Evolutionary conservation across 2,329 filamentous ascomycete genomes (phyloP).

Genomic region (Fusarium gaditjirri): DNA sequence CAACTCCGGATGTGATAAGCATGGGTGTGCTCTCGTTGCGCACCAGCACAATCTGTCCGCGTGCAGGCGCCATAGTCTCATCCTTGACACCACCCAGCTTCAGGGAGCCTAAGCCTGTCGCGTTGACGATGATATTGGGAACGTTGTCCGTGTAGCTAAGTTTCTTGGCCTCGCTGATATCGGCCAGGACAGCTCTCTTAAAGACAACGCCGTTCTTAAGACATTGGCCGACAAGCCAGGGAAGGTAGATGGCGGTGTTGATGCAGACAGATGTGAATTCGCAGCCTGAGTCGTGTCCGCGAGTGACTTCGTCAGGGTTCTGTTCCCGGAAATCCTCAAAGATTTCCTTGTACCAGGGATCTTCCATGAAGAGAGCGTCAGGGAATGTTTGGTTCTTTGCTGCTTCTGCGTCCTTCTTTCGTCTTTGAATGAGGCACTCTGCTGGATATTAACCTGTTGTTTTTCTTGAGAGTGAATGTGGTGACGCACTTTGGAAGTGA

Average conservation of each 20-base stretch:
- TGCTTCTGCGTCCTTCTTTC: conserved; percentile 68
- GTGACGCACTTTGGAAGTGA: conserved; percentile 73
- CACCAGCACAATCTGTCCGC: conserved; percentile 87
- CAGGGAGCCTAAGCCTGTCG: conserved; percentile 80
- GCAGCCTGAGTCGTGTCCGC: conserved; percentile 76
- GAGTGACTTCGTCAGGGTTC: conserved; percentile 65
- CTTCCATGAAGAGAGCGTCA: conserved; percentile 70
- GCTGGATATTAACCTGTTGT: conserved; percentile 1
- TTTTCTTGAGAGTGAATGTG: not conserved
- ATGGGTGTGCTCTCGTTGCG: conserved; percentile 80
- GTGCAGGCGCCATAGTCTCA: conserved; percentile 74
- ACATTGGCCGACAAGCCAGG: conserved; percentile 86
- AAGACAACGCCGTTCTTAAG: conserved; percentile 76
- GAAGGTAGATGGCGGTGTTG: conserved; percentile 88
- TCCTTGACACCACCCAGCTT: conserved; percentile 87
- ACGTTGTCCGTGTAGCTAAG: conserved; percentile 62
- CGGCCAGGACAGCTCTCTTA: conserved; percentile 70
- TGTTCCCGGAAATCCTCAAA: conserved; percentile 77
- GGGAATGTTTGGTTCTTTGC: conserved; percentile 54
- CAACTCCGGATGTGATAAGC: conserved; percentile 75
- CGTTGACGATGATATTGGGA: conserved; percentile 83
- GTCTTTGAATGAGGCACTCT: conserved; percentile 63
- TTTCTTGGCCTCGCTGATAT: conserved; percentile 74
- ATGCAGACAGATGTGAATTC: conserved; percentile 89
- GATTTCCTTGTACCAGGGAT: conserved; percentile 80